Conservation (phyloP, 805 yeast genomes). For the Saturnispora kantuleensis region DNA sequence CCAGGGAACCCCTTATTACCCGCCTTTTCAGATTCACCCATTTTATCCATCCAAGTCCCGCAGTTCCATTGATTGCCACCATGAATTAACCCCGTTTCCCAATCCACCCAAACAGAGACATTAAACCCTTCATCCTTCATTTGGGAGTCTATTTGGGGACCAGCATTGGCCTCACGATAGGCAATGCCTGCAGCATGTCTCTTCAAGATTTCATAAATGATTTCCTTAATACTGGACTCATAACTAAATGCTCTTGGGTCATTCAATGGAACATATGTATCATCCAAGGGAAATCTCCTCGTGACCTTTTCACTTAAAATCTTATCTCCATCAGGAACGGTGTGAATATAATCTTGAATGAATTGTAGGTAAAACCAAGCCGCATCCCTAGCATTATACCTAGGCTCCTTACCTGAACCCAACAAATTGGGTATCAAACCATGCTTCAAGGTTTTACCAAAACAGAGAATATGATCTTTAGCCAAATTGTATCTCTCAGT, state of each 20-base stretch:
- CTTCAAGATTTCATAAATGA: slow-evolving; percentile 70
- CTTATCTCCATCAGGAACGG: slow-evolving; percentile 58
- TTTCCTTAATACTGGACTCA: slow-evolving; percentile 60
- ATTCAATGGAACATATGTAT: slow-evolving; percentile 57
- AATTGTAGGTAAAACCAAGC: slow-evolving; percentile 90
- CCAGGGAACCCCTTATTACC: slow-evolving; percentile 90
- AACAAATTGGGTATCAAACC: slow-evolving; percentile 89
- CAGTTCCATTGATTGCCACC: slow-evolving; percentile 93
- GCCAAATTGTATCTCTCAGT: slow-evolving; percentile 78
- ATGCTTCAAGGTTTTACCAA: slow-evolving; percentile 87
- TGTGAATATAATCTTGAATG: slow-evolving; percentile 68
- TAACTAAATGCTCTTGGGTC: slow-evolving; percentile 70
- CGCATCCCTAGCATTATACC: slow-evolving; percentile 95
- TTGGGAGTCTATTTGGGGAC: slow-evolving; percentile 76
- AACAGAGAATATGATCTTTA: slow-evolving; percentile 67
- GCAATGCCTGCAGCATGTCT: slow-evolving; percentile 85
- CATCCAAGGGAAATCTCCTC: slow-evolving; percentile 79
- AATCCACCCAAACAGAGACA: slow-evolving; percentile 70
- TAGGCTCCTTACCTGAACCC: slow-evolving; percentile 88
- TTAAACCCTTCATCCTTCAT: slow-evolving; percentile 91
- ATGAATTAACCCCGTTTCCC: slow-evolving; percentile 77
- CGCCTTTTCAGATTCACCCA: slow-evolving; percentile 89
- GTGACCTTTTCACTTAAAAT: slow-evolving; percentile 64
- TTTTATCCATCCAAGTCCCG: slow-evolving; percentile 99
- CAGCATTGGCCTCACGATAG: slow-evolving; percentile 94